Conservation (phyloP, 2,329 filamentous ascomycete genomes). For the Sarocladium kiliense region DNA sequence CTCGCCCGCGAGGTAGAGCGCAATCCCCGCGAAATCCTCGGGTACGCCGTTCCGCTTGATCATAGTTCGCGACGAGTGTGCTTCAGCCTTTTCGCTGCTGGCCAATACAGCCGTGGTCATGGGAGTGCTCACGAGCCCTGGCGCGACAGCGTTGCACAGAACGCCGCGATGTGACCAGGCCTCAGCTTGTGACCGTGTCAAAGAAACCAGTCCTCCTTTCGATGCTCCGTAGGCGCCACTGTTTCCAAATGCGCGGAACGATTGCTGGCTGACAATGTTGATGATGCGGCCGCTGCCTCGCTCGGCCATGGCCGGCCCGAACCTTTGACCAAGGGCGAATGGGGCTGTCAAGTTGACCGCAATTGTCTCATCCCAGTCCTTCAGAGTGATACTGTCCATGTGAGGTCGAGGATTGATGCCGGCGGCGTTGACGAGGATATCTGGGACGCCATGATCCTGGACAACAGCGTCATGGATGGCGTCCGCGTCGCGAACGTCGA, state of each 20-base stretch:
- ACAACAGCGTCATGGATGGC: slow-evolving; percentile 17
- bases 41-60: slow-evolving; percentile 24
- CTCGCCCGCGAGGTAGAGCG: slow-evolving; percentile 23
- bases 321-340: slow-evolving; percentile 24
- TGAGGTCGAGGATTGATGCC: slow-evolving; percentile 24
- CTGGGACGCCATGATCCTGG: slow-evolving; percentile 18
- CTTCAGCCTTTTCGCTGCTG: slow-evolving; percentile 16
- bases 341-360: slow-evolving; percentile 28
- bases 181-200: slow-evolving; percentile 28
- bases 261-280: slow-evolving; percentile 27
- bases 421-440: slow-evolving; percentile 28
- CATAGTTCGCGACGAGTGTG: slow-evolving; percentile 24
- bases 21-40: slow-evolving; percentile 25
- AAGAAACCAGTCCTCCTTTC: slow-evolving; percentile 23
- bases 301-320: slow-evolving; percentile 25
- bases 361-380: slow-evolving; percentile 24
- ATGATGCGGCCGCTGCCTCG: slow-evolving; percentile 26
- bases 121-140: slow-evolving; percentile 24
- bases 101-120: slow-evolving; percentile 18
- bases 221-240: slow-evolving; percentile 28
- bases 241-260: slow-evolving; percentile 25
- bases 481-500: slow-evolving; percentile 16
- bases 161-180: slow-evolving; percentile 28
- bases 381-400: slow-evolving; percentile 21
- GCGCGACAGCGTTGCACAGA: slow-evolving; percentile 27